Conservation (phyloP, 140 eudicot species). For the Ambrosia hybrid region DNA sequence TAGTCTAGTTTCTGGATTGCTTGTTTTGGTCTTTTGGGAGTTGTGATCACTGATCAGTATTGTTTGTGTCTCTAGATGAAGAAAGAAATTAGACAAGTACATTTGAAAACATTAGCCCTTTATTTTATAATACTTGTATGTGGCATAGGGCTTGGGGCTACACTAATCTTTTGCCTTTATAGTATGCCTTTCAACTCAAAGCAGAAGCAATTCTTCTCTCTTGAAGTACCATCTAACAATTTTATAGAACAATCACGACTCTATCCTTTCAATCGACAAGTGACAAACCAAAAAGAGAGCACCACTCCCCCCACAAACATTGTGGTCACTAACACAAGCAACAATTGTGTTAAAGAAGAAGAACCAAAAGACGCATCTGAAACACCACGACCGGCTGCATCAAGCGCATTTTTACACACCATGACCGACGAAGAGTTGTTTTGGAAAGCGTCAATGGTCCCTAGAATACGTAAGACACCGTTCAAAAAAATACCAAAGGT, state of each 20-base stretch:
- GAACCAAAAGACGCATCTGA: slow-evolving; percentile 29
- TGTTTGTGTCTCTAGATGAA: slow-evolving; percentile 33
- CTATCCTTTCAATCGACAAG: slow-evolving; percentile 21
- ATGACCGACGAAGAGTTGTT: slow-evolving; percentile 62
- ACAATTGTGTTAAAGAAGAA: slow-evolving; percentile 18
- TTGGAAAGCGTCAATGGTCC: slow-evolving; percentile 70
- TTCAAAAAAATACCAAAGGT: slow-evolving; percentile 50
- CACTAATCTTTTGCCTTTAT: slow-evolving; percentile 41
- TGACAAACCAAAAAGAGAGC: slow-evolving; percentile 21
- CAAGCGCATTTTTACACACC: slow-evolving; percentile 38
- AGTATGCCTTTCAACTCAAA: slow-evolving; percentile 36
- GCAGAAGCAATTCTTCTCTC: slow-evolving; percentile 29
- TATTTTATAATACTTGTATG: slow-evolving; percentile 50
- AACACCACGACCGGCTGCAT: slow-evolving; percentile 30
- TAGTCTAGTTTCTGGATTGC: slow-evolving; percentile 14
- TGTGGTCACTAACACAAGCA: slow-evolving; percentile 14
- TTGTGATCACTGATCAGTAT: not conserved
- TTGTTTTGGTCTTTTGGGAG: slow-evolving; percentile 1
- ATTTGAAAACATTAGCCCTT: slow-evolving; percentile 42
- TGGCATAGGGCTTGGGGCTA: slow-evolving; percentile 50
- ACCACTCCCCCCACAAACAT: slow-evolving; percentile 29
- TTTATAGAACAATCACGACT: slow-evolving; percentile 13
- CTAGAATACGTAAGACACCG: slow-evolving; percentile 30
- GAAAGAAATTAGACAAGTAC: slow-evolving; percentile 36
- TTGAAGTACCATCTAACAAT: slow-evolving; percentile 16